Base-by-base conservation (phyloP, 169 alveolate species). In the Plasmodium falciparum region DNA sequence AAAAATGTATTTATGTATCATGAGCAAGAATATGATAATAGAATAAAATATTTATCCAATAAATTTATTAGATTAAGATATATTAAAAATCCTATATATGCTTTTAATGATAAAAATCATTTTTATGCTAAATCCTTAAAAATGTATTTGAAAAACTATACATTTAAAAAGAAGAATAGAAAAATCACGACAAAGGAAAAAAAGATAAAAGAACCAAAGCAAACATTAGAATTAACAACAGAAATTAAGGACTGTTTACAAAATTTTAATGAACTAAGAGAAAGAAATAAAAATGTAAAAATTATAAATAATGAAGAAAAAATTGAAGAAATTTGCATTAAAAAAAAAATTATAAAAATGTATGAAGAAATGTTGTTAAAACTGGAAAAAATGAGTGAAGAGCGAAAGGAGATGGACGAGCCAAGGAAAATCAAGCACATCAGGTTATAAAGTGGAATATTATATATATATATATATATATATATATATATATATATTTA, bases 271-370 rank as follows among this genome's bases (percentile, higher is more conserved):
- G 45, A 65, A 17, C 29, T 54, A 20, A 78, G 78, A 49, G 56
- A 78, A 22, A 65, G 52, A 78, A 78, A 78, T 78, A 17, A 65
- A 45, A 78, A 78, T 22, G 11, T 50, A 20, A 78, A 78, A 17
- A 20, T 45, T 4, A 43, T 78, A 15, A 66, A 78, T 24, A 66
- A 78, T 66, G 78, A 78, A 29, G 78, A 50, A 2, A 78, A 66
- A 78, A 78, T 78, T 11, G 89, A 78, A 65, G 89, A 78, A 49
- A 78, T 78, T 5, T 78, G 78, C 29, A 17, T 26, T 20, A 78
- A 78, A 58, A 78, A 78, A 24, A 78, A 78, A 52, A 78, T 78
- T 17, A 65, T 78, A 59, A 63, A 78, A 49, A 78, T 78, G 89
- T 78, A 78, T 39, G 89, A 78, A 20, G 33, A 33, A 9, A 59